Conservation (phyloP, 2,329 filamentous ascomycete genomes). For the Aspergillus caelatus region DNA sequence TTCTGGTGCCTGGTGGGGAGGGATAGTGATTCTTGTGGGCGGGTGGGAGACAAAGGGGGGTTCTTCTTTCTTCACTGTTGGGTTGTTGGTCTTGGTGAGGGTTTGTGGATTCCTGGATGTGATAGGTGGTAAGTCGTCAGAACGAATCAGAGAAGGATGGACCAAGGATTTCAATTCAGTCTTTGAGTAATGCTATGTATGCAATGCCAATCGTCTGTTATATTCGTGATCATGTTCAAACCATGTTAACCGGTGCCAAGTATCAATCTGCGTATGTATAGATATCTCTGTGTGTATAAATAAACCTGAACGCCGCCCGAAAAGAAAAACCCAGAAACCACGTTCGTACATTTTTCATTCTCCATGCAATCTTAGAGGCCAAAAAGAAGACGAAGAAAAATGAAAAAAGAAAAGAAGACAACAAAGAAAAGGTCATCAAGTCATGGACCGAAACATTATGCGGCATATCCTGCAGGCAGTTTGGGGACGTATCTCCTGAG, state of each 20-base stretch:
- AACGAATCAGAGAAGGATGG: constrained; percentile 5
- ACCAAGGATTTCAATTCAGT: background rate
- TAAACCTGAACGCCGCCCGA: constrained; percentile 3
- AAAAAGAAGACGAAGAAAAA: background rate
- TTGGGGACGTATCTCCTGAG: constrained; percentile 37
- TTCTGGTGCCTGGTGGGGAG: background rate
- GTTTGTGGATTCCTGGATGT: background rate
- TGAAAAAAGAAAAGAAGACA: background rate
- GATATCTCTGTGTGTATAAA: background rate
- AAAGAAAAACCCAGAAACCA: constrained; percentile 10
- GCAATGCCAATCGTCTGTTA: background rate
- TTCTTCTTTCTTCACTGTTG: background rate
- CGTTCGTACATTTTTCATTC: constrained; percentile 15
- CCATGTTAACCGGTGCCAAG: constrained; percentile 5
- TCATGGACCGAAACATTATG: constrained; percentile 18
- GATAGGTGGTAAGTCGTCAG: background rate
- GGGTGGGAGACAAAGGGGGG: background rate
- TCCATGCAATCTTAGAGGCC: background rate
- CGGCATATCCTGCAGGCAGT: constrained; percentile 33
- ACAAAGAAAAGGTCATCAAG: background rate
- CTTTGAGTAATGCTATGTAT: background rate
- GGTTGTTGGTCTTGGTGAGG: background rate
- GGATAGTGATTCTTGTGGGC: background rate
- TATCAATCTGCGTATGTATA: constrained; percentile 4
- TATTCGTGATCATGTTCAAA: background rate